phyloP scores from a whole-genome alignment of 140 eudicot species.

The Senecio squalidus region DNA sequence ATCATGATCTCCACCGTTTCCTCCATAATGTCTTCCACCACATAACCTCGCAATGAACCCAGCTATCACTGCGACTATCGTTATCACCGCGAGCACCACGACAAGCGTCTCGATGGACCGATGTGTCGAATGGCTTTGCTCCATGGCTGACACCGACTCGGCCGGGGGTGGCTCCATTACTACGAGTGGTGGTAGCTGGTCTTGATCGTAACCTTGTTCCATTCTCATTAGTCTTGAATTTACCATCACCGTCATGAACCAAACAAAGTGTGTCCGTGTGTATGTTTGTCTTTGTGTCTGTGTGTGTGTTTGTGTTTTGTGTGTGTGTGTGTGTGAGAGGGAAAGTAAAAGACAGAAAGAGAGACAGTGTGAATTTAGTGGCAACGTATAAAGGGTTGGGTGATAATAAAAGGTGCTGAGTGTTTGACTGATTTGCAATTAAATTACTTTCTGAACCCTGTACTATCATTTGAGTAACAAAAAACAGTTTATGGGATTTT shows the following conservation, averaged over 20 bases:
- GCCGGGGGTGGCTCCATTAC: conserved; percentile 35
- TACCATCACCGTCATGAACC: conserved; percentile 16
- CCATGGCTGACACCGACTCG: too few relatives aligned
- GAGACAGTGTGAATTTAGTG: not conserved
- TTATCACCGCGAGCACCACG: conserved; percentile 68
- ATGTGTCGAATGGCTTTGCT: conserved; percentile 35
- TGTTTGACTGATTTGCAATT: conserved; percentile 2
- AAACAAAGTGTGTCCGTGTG: conserved; percentile 1
- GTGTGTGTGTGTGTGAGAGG: conserved; percentile 7
- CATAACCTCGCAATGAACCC: conserved; percentile 70
- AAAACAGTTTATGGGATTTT: not conserved
- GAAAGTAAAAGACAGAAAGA: conserved; percentile 9
- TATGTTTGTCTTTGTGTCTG: not conserved
- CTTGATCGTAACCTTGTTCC: conserved; percentile 7
- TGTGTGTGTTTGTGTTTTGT: not conserved
- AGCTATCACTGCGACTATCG: conserved; percentile 56
- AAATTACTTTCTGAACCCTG: conserved; percentile 4
- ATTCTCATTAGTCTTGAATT: conserved; percentile 14
- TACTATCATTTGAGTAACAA: conserved; percentile 2
- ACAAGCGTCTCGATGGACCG: conserved; percentile 70
- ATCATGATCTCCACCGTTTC: conserved; percentile 41
- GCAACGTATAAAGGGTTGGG: not conserved
- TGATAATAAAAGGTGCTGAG: conserved; percentile 22
- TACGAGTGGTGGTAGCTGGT: conserved; percentile 52
- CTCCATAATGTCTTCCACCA: conserved; percentile 65